phyloP scores from a whole-genome alignment of 805 yeast species.

The Pichia californica region DNA sequence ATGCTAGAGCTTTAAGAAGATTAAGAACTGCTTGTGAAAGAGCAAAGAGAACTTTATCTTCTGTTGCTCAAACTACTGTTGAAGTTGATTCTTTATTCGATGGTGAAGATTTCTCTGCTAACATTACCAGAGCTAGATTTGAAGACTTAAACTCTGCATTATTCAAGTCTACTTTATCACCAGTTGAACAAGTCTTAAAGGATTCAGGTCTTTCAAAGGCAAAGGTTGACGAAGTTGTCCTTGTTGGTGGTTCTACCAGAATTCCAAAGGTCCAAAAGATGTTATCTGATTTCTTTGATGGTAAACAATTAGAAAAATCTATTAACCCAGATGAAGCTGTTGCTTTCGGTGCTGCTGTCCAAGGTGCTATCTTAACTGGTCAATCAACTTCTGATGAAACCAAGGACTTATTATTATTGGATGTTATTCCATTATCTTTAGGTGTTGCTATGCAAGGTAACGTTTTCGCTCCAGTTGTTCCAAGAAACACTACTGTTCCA shows the following conservation, averaged over 20 bases:
- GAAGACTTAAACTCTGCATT: conserved; percentile 91
- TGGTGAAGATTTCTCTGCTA: conserved; percentile 92
- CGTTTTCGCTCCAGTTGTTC: conserved; percentile 97
- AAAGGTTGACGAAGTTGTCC: conserved; percentile 87
- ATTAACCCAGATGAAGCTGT: conserved; percentile 99
- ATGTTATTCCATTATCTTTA: conserved; percentile 95
- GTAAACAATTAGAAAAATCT: conserved; percentile 93
- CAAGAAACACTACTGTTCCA: conserved; percentile 99
- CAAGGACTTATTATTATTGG: conserved; percentile 90
- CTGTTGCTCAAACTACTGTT: conserved; percentile 91
- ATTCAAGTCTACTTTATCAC: conserved; percentile 89
- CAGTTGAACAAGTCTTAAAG: conserved; percentile 92
- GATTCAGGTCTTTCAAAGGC: conserved; percentile 83
- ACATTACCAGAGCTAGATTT: conserved; percentile 96
- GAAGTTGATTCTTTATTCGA: conserved; percentile 93
- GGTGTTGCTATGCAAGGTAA: conserved; percentile 99
- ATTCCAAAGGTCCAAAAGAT: conserved; percentile 96
- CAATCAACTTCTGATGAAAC: conserved; percentile 84
- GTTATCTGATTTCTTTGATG: conserved; percentile 91
- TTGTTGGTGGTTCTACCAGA: conserved; percentile 99
- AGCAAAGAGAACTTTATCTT: conserved; percentile 97
- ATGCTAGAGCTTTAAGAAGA: conserved; percentile 96
- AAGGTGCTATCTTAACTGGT: conserved; percentile 97
- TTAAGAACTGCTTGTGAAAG: conserved; percentile 98
- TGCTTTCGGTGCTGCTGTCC: conserved; percentile 99